Conservation (phyloP, 2,329 filamentous ascomycete genomes). For the Trichophaea hybrida region DNA sequence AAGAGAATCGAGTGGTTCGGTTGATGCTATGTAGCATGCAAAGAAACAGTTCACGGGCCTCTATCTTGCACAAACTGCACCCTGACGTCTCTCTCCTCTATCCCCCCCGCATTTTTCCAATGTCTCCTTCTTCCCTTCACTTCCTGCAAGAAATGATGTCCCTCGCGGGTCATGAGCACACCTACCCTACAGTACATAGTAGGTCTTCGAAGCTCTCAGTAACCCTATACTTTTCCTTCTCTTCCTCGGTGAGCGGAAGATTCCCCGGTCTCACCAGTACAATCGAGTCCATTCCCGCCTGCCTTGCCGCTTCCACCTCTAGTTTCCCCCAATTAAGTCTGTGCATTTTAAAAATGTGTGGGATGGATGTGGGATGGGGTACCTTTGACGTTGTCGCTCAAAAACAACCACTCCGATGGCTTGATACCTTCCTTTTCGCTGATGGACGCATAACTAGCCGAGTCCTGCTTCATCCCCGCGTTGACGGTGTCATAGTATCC, state of each 20-base stretch:
- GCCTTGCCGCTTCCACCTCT: conserved; percentile 49
- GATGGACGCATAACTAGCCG: conserved; percentile 53
- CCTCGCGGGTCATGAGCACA: not conserved
- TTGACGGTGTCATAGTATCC: conserved; percentile 71
- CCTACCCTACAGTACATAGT: not conserved
- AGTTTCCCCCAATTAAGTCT: not conserved
- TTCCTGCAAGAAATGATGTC: not conserved
- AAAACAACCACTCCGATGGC: conserved; percentile 51
- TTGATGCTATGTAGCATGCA: too few species aligned
- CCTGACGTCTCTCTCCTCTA: not conserved
- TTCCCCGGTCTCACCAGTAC: conserved; percentile 58
- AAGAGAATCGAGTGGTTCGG: too few species aligned
- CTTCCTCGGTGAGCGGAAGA: conserved; percentile 42
- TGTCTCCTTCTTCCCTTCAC: not conserved
- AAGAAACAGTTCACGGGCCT: too few species aligned
- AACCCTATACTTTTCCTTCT: conserved; percentile 26
- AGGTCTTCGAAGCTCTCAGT: conserved; percentile 20
- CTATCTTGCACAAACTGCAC: too few species aligned
- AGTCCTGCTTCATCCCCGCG: conserved; percentile 56
- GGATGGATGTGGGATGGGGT: too few species aligned
- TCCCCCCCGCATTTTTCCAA: not conserved
- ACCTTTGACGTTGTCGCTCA: conserved; percentile 62
- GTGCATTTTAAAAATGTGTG: not conserved
- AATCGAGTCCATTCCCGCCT: conserved; percentile 48
- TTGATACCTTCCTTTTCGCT: conserved; percentile 37